Evolutionary conservation across 495 filamentous ascomycete species (phyloP).

Genomic region (Neurospora sp.): DNA sequence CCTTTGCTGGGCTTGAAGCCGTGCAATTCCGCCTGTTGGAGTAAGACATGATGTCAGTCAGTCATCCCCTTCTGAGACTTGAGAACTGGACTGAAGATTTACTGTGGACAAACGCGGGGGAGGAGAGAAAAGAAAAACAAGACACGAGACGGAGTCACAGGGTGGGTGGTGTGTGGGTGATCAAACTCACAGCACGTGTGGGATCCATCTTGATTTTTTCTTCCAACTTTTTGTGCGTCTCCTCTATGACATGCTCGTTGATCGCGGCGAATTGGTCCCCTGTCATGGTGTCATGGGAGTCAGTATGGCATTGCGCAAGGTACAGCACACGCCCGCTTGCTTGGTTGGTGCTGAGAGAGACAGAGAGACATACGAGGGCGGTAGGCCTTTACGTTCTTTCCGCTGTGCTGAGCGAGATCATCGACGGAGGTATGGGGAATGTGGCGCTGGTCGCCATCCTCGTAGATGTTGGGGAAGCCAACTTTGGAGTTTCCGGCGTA

Average conservation of each 20-base stretch:
- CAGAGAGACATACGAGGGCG: constrained; percentile 9
- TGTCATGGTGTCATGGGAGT: background rate
- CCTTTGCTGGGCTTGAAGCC: constrained; percentile 15
- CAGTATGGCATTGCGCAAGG: background rate
- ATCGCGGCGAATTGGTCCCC: constrained; percentile 10
- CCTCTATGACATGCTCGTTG: constrained; percentile 5
- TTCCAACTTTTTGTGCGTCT: constrained; percentile 4
- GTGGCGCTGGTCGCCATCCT: constrained; percentile 12
- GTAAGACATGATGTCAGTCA: background rate
- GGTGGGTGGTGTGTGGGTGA: background rate
- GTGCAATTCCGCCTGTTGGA: constrained; percentile 10
- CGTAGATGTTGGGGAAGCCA: constrained; percentile 11
- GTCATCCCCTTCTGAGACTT: background rate
- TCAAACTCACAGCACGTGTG: constrained; percentile 9
- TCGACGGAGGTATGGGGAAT: constrained; percentile 10
- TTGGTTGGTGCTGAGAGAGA: background rate
- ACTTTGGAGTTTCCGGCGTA: constrained; percentile 12
- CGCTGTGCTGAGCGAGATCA: constrained; percentile 6
- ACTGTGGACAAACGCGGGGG: background rate
- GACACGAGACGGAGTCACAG: background rate
- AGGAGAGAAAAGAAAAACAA: background rate
- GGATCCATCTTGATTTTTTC: constrained; percentile 17
- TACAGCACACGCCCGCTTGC: background rate
- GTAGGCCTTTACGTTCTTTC: constrained; percentile 17
- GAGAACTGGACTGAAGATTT: background rate